Evolutionary conservation across 352 stramenopile species (phyloP).

Genomic region (Phytophthora pistaciae): DNA sequence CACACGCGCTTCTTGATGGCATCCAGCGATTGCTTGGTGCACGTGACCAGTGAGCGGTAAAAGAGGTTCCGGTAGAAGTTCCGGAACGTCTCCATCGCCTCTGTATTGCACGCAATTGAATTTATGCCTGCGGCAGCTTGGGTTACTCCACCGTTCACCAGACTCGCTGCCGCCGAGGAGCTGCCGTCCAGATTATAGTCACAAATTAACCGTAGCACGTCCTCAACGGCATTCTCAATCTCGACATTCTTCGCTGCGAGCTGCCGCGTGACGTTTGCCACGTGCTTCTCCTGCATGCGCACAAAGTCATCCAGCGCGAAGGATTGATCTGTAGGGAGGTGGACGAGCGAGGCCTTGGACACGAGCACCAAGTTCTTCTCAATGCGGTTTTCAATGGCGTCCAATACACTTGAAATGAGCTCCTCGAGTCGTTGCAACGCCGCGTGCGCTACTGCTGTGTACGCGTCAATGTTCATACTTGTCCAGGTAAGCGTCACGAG

Average conservation of each 20-base stretch:
- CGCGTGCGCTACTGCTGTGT: slow-evolving; percentile 71
- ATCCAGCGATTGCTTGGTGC: slow-evolving; percentile 81
- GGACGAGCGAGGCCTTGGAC: slow-evolving; percentile 76
- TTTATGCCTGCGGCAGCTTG: not conserved
- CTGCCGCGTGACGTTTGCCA: slow-evolving; percentile 63
- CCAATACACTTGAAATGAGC: slow-evolving; percentile 83
- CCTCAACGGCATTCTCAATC: slow-evolving; percentile 89
- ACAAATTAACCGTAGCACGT: slow-evolving; percentile 73
- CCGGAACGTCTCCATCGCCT: slow-evolving; percentile 60
- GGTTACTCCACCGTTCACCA: not conserved
- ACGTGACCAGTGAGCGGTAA: slow-evolving; percentile 84
- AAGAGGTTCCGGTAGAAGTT: slow-evolving; percentile 86
- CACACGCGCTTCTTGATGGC: slow-evolving; percentile 88
- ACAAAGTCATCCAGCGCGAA: slow-evolving; percentile 92
- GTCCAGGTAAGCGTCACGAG: slow-evolving; percentile 92
- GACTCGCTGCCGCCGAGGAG: slow-evolving; percentile 2
- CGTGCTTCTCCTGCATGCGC: slow-evolving; percentile 81
- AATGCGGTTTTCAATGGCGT: slow-evolving; percentile 87
- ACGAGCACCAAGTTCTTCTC: slow-evolving; percentile 89
- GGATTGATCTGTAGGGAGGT: slow-evolving; percentile 81
- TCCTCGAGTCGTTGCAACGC: slow-evolving; percentile 81
- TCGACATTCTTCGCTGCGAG: slow-evolving; percentile 86
- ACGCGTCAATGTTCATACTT: slow-evolving; percentile 91
- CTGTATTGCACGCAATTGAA: slow-evolving; percentile 40
- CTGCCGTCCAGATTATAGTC: slow-evolving; percentile 72